A percentile compares a stretch with the other conserved stretches of the same genome.
Conservation (phyloP, 2,329 filamentous ascomycete species). For the Pyrenophora tritici-repentis region DNA sequence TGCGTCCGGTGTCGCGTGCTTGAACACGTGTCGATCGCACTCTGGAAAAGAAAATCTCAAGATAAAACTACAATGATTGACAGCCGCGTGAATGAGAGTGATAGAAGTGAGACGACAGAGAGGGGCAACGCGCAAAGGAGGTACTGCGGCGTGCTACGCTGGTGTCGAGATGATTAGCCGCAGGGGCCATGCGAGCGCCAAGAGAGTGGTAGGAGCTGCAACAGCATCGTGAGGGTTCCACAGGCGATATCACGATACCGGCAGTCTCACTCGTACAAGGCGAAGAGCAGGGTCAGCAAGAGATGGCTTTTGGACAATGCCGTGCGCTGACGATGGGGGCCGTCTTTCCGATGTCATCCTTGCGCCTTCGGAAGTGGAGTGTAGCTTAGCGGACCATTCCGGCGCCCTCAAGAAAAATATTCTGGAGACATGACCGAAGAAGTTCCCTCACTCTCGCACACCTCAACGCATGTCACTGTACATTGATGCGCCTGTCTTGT, state of each 20-base stretch:
- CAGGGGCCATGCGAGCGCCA: slow-evolving; percentile 8
- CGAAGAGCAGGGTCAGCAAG: neutral
- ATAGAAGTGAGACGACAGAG: slow-evolving; percentile 3
- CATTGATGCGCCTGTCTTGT: slow-evolving; percentile 43
- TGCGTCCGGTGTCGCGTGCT: slow-evolving; percentile 28
- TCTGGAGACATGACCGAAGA: slow-evolving; percentile 23
- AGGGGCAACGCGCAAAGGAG: slow-evolving; percentile 3
- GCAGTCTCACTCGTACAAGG: neutral
- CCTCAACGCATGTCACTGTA: slow-evolving; percentile 34
- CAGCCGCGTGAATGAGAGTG: slow-evolving; percentile 13
- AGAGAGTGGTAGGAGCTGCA: neutral
- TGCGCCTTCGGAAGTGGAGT: slow-evolving; percentile 18
- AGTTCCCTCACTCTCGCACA: slow-evolving; percentile 12
- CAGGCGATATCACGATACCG: too few relatives aligned
- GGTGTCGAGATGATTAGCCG: slow-evolving; percentile 10
- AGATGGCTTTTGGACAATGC: neutral
- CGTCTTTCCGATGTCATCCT: slow-evolving; percentile 11
- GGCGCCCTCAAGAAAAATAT: slow-evolving; percentile 35
- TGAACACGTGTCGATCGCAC: slow-evolving; percentile 23
- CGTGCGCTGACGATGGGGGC: slow-evolving; percentile 4
- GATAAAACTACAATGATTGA: slow-evolving; percentile 21
- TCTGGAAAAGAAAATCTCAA: slow-evolving; percentile 10
- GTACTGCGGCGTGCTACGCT: slow-evolving; percentile 8
- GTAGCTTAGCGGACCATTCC: slow-evolving; percentile 28
- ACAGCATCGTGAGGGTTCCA: neutral